Evolutionary conservation across 345 rosid species (phyloP), one percentile per base, ranked within the genome.

Genomic region (Hevea brasiliensis): DNA sequence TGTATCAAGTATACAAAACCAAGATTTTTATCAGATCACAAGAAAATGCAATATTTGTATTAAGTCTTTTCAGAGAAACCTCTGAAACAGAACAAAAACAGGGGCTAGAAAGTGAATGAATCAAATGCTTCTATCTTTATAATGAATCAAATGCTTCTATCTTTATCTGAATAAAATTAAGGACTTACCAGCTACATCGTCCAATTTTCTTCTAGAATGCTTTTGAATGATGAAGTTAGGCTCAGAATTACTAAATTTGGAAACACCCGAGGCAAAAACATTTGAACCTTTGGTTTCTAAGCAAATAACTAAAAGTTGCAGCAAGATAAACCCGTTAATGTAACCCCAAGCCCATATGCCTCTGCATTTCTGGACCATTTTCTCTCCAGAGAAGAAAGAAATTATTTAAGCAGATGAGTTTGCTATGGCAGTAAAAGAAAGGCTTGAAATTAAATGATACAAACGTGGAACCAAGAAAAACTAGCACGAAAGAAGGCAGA

Each of bases 151-250:
- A 21, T 32, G n/a, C n/a, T n/a, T n/a, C 48, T 50, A 15, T 21
- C 17, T 14, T 21, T n/a, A 57, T 57, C 23, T 24, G 41, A 29
- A 3, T 50, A 17, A 41, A 20, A 21, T 32, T 21, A 62, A 15
- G 23, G 18, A 56, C 67, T 67, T 67, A 74, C 77, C 77, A 18
- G 53, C 44, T 67, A 74, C 60, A 21, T 74, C 77, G 23, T 74
- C 77, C 6, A 74, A 67, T 60, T 74, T 68, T 41, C 77, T 74
- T 67, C 77, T 67, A 45, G 48, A n/a, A 42, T 47, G 41, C 26
- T 37, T n/a, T 40, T n/a, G 40, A 32, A 63, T 7, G 51, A 24
- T 15, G n/a, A 14, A n/a, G 9, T 63, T 40, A 11, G 54, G 20
- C n/a, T 62, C 63, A 27, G 58, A 61, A 71, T 47, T 47, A 3